Percentiles rank a stretch among this genome's conserved stretches.
Conservation (phyloP, 2,329 filamentous ascomycete species). For the Talaromyces marneffei region DNA sequence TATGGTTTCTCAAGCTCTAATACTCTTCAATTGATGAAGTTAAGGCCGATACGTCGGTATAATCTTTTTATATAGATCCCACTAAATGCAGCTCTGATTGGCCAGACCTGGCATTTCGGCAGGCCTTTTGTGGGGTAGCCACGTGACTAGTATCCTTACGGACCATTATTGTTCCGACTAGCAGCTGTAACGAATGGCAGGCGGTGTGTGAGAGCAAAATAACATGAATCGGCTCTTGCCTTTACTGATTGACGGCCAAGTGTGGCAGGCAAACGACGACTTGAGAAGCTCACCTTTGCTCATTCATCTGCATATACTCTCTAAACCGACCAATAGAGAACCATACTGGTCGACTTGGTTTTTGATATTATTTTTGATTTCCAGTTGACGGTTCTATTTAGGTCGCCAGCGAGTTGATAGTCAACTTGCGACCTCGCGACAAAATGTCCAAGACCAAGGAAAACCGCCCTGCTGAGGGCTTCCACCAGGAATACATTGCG, state of each 20-base stretch:
- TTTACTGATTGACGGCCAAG: neutral
- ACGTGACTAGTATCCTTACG: neutral
- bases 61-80: neutral
- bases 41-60: neutral
- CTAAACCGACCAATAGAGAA: neutral
- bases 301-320: neutral
- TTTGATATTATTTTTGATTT: neutral
- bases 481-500: conserved; percentile 95
- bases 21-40: too few species aligned
- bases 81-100: neutral
- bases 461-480: conserved; percentile 38
- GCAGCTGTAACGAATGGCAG: neutral
- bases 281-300: neutral
- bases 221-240: neutral
- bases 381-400: neutral
- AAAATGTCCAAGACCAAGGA: conserved; percentile 39
- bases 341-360: neutral
- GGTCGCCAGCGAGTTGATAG: neutral
- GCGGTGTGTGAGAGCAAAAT: neutral
- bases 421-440: neutral
- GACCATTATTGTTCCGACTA: neutral
- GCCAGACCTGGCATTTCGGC: neutral
- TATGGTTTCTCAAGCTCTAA: neutral
- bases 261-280: neutral
- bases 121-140: neutral